These are phyloP conservation scores for Solanum bulbocastanum DNA, from an alignment of 257 asterid genomes.

Conservation along the genomic window DNA sequence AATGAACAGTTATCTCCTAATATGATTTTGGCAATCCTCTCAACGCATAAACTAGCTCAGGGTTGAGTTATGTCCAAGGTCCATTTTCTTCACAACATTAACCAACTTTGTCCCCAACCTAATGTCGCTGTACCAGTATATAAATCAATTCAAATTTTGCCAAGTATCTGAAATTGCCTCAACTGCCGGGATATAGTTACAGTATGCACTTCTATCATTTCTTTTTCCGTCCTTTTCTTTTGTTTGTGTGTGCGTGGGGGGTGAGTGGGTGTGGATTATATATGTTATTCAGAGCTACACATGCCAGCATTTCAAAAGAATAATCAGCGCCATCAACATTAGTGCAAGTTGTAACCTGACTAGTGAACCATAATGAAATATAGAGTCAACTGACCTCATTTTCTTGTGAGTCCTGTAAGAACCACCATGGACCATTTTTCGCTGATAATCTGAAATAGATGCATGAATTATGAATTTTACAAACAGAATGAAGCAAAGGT, in stretches of 20 bases:
- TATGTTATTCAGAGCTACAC: background rate
- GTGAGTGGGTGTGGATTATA: background rate
- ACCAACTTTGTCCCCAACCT: background rate
- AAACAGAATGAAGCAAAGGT: background rate
- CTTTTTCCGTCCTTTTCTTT: background rate
- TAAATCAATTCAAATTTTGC: background rate
- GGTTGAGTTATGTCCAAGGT: background rate
- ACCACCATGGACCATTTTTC: slow-evolving; percentile 42
- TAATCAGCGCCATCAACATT: background rate
- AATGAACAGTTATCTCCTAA: background rate
- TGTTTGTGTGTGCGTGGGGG: background rate
- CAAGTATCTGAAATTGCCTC: background rate
- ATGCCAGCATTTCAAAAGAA: background rate
- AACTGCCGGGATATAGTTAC: background rate
- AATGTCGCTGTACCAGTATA: background rate
- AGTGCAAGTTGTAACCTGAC: background rate
- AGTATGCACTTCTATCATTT: background rate
- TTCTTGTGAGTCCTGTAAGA: slow-evolving; percentile 20
- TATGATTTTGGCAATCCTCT: background rate
- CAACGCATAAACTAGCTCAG: background rate
- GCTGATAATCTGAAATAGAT: slow-evolving; percentile 19
- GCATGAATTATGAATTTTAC: background rate
- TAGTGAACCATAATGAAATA: background rate
- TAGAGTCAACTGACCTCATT: slow-evolving; percentile 10
- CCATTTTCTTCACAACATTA: background rate